Percentiles rank a stretch among this genome's conserved stretches.
These are phyloP conservation scores for Puccinellia tenuiflora DNA, from an alignment of 176 grass and related monocot species.

Conservation along the genomic window DNA sequence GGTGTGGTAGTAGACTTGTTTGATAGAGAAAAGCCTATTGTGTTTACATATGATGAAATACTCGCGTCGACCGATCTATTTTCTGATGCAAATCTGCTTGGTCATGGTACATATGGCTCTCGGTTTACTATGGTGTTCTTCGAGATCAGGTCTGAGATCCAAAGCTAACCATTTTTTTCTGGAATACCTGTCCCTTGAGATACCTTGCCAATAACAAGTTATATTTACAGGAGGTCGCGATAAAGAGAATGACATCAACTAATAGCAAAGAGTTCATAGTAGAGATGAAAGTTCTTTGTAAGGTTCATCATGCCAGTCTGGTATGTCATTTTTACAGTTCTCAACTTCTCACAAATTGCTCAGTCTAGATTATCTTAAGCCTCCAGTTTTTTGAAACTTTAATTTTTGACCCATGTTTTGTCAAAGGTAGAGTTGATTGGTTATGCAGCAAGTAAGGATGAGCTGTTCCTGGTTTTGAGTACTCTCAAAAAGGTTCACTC, in stretches of 20 bases:
- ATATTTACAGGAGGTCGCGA: slow-evolving; percentile 73
- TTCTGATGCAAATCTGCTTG: slow-evolving; percentile 91
- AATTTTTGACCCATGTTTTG: slow-evolving; percentile 53
- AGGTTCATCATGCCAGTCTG: slow-evolving; percentile 98
- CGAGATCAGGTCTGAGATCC: slow-evolving; percentile 66
- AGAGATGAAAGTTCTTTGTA: slow-evolving; percentile 97
- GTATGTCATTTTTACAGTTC: slow-evolving; percentile 44
- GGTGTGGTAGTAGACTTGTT: slow-evolving; percentile 67
- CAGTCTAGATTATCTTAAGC: not conserved
- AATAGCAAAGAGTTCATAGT: slow-evolving; percentile 99
- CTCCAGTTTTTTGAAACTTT: slow-evolving; percentile 24
- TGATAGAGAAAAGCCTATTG: slow-evolving; percentile 81
- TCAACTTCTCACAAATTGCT: not conserved
- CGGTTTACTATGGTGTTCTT: slow-evolving; percentile 95
- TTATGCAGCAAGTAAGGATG: slow-evolving; percentile 89
- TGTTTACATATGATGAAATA: slow-evolving; percentile 86
- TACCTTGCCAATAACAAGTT: slow-evolving; percentile 15
- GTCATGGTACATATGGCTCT: slow-evolving; percentile 96
- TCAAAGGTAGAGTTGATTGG: slow-evolving; percentile 99
- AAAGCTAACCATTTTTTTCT: not conserved
- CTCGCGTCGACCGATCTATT: slow-evolving; percentile 77
- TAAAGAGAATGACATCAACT: slow-evolving; percentile 97
- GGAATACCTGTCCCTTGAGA: not conserved
- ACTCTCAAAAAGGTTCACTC: slow-evolving; percentile 91
- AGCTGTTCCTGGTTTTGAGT: slow-evolving; percentile 90